Base-by-base conservation (phyloP, 2,329 filamentous ascomycete species). In the Claviceps sp. region DNA sequence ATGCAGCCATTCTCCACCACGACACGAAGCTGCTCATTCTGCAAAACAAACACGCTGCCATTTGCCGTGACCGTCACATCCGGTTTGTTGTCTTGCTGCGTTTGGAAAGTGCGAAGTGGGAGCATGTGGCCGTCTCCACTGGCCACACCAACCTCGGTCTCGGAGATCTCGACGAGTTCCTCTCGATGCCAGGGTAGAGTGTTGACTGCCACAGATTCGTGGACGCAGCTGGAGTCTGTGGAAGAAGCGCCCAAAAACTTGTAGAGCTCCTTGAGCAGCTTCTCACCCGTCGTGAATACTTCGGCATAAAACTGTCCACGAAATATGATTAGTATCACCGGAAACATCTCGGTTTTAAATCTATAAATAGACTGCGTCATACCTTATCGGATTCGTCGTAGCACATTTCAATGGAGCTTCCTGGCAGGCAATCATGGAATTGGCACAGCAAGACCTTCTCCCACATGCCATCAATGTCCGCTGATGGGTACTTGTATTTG, bases 351-450 rank as follows among this genome's bases (percentile, higher is more conserved):
- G 3, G 8, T 9, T 11, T 30, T 9, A 9, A 30, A 9, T 9
- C 26, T 30, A 30, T 30, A 30, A 34, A 34, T 9, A 34, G 30
- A 34, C 30, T 34, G 30, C 30, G 9, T 34, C 70, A 65, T 67
- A 81, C 79, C 70, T 89, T 79, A 63, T 95, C 86, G 3, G 90
- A 95, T 64, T 98, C 93, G 65, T 95, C 88, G 61, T 97, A 97
- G 67, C 89, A 95, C 89, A 97, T 96, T 67, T 94, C 90, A 60
- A 98, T 97, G 37, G 82, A 87, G 64, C 88, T 96, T 52, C 93
- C 93, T 0, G 93, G 93, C 50, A 98, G 75, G 65, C 93, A 97
- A 65, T 98, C 93, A 58, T 98, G 93, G 75, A 98, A 98, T 62
- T 98, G 93, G 59, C 91, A 97, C 26, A 97, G 79, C 24, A 97